These are phyloP conservation scores for Diplotaxis tenuifolia DNA, from an alignment of 345 rosid species.

Conservation along the genomic window DNA sequence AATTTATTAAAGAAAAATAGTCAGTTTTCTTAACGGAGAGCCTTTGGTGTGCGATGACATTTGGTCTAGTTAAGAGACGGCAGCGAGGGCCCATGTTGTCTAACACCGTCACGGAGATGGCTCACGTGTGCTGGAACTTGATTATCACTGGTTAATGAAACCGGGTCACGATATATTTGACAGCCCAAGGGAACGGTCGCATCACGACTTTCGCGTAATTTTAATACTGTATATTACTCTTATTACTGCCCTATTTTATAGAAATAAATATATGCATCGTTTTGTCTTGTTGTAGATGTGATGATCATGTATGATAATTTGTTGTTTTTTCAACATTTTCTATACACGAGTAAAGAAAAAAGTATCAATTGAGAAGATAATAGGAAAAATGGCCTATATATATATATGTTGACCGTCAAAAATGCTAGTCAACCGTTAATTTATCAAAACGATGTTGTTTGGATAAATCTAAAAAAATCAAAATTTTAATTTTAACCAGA, in stretches of 20 bases:
- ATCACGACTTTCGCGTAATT: too few species aligned
- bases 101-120: conserved; percentile 40
- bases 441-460: too few species aligned
- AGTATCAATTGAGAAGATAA: neutral
- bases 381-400: too few species aligned
- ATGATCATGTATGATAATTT: conserved; percentile 11
- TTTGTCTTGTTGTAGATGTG: conserved; percentile 30
- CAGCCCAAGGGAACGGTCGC: conserved; percentile 47
- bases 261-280: neutral
- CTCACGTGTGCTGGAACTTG: conserved; percentile 50
- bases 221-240: too few species aligned
- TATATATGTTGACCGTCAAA: too few species aligned
- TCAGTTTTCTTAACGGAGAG: conserved; percentile 49
- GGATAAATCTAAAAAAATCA: too few species aligned
- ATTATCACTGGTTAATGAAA: conserved; percentile 33
- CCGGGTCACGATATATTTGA: conserved; percentile 41
- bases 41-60: conserved; percentile 17
- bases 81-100: conserved; percentile 59
- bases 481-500: too few species aligned
- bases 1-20: conserved; percentile 23
- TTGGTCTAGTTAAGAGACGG: conserved; percentile 47
- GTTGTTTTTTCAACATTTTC: too few species aligned
- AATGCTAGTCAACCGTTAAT: too few species aligned
- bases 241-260: neutral
- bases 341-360: conserved; percentile 5